Conservation (phyloP, 1,139 yeast species). For the Debaryomyces robertsiae region DNA sequence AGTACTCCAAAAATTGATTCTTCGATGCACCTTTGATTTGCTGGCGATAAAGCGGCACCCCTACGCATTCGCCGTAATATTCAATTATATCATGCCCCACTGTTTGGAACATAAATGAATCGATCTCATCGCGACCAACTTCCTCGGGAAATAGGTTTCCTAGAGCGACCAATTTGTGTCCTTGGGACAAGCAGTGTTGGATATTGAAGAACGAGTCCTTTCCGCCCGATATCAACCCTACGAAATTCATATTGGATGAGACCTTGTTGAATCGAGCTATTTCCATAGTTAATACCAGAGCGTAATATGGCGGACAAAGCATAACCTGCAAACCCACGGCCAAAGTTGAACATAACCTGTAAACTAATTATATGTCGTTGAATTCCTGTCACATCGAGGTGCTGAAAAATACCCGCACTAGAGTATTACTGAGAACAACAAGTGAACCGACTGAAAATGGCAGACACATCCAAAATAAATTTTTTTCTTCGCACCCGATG, state of each 20-base stretch:
- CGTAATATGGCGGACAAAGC: background rate
- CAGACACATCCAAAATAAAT: slow-evolving; percentile 9
- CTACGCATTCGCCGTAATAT: slow-evolving; percentile 67
- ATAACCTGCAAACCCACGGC: slow-evolving; percentile 11
- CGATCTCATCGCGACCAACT: slow-evolving; percentile 61
- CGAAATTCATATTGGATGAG: slow-evolving; percentile 67
- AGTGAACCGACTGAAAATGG: slow-evolving; percentile 5
- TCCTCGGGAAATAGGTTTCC: slow-evolving; percentile 78
- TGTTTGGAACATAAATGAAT: slow-evolving; percentile 96
- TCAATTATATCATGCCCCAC: slow-evolving; percentile 89
- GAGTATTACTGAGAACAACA: background rate
- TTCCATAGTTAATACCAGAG: background rate
- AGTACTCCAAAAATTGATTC: slow-evolving; percentile 70
- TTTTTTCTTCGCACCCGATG: slow-evolving; percentile 11
- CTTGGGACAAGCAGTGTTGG: slow-evolving; percentile 76
- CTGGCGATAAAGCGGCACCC: slow-evolving; percentile 78
- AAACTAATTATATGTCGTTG: background rate
- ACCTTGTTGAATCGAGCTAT: background rate
- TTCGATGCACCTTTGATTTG: slow-evolving; percentile 63
- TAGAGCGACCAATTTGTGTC: slow-evolving; percentile 81
- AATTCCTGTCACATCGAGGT: slow-evolving; percentile 7
- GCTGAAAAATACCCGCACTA: slow-evolving; percentile 1
- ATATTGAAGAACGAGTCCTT: slow-evolving; percentile 93
- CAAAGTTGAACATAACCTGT: background rate
- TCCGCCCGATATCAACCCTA: slow-evolving; percentile 92